These are phyloP conservation scores for Nannochloris sp. DNA, from an alignment of 139 green algal species.

Conservation along the genomic window DNA sequence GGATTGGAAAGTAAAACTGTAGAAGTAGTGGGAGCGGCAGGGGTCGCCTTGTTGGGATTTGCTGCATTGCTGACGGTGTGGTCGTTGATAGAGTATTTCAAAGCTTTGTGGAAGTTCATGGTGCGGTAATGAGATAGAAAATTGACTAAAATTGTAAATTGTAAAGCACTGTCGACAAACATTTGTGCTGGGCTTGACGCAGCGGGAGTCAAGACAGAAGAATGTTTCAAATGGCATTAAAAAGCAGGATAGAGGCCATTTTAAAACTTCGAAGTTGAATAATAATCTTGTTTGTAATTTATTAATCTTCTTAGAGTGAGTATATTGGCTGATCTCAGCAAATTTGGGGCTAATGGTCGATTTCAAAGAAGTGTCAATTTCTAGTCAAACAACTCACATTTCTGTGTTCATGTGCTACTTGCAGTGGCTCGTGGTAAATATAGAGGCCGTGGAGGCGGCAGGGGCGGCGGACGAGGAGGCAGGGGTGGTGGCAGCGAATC, in stretches of 20 bases:
- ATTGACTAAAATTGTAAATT: background rate
- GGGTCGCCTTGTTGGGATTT: conserved; percentile 53
- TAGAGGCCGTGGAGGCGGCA: background rate
- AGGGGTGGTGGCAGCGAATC: background rate
- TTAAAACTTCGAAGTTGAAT: no score
- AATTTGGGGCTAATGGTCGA: no score
- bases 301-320: no score
- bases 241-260: no score
- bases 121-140: background rate
- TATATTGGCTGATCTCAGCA: no score
- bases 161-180: background rate
- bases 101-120: conserved; percentile 29
- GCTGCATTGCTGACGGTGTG: conserved; percentile 59
- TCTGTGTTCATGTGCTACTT: background rate
- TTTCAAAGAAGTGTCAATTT: no score
- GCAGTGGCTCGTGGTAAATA: background rate
- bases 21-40: conserved; percentile 15
- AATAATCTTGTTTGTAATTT: no score
- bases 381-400: no score
- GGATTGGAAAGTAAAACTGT: background rate
- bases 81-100: conserved; percentile 31
- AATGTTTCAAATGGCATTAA: no score
- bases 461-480: background rate
- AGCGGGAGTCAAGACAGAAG: no score
- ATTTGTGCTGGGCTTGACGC: no score